Evolutionary conservation across 2,329 filamentous ascomycete species (phyloP).

Genomic region (Rugonectria rugulosa): DNA sequence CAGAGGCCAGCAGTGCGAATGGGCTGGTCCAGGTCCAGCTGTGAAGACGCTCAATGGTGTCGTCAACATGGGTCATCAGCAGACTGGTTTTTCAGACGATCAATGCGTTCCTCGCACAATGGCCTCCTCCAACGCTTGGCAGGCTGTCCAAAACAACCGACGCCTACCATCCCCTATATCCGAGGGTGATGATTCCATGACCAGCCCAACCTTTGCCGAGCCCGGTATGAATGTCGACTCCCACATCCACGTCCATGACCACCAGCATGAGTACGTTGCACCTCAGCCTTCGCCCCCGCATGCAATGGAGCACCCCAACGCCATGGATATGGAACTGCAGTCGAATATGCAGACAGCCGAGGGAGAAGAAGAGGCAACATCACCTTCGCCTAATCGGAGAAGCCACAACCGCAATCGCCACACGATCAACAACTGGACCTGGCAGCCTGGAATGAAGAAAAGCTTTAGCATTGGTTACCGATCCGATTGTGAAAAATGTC

Average conservation of each 20-base stretch:
- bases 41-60: constrained; percentile 46
- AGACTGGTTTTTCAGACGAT: constrained; percentile 49
- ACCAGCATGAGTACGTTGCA: constrained; percentile 34
- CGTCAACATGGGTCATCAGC: constrained; percentile 50
- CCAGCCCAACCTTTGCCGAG: constrained; percentile 44
- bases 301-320: constrained; percentile 50
- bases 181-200: constrained; percentile 59
- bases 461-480: constrained; percentile 81
- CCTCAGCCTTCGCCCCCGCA: constrained; percentile 40
- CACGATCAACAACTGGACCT: constrained; percentile 67
- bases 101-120: constrained; percentile 59
- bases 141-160: constrained; percentile 59
- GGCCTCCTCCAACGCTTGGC: constrained; percentile 57
- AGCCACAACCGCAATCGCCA: constrained; percentile 67
- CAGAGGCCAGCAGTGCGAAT: constrained; percentile 59
- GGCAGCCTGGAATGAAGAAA: constrained; percentile 70
- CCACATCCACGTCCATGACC: constrained; percentile 45
- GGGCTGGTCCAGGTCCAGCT: constrained; percentile 43
- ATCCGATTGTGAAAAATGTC: constrained; percentile 80
- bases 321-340: constrained; percentile 45
- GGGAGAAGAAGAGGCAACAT: constrained; percentile 46
- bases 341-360: constrained; percentile 35
- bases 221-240: constrained; percentile 44
- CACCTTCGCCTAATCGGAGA: constrained; percentile 58
- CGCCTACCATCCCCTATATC: constrained; percentile 68